Conservation (phyloP, 2,329 filamentous ascomycete species). For the Ophiocordyceps sinensis region DNA sequence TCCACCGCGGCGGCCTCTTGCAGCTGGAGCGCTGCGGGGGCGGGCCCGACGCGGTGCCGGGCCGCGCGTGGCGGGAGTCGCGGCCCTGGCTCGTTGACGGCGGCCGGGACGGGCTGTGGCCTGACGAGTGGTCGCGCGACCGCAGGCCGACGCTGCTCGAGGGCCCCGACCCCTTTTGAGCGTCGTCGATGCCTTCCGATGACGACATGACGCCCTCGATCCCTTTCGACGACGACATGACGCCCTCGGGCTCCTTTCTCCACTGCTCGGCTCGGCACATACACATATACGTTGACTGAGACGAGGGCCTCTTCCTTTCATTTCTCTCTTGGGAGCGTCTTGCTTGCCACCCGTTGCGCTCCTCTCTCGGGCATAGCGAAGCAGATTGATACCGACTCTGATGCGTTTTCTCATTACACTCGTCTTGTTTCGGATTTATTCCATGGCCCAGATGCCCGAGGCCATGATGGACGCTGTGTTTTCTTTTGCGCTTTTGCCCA, state of each 20-base stretch:
- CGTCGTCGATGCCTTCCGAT: not conserved
- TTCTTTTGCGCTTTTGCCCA: too few species aligned
- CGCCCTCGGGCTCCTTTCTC: too few species aligned
- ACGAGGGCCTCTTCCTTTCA: not conserved
- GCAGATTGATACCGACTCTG: not conserved
- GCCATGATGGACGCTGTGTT: too few species aligned
- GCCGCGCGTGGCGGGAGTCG: not conserved
- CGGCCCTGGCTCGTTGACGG: not conserved
- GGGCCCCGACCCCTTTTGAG: slow-evolving; percentile 10
- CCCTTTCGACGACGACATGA: too few species aligned
- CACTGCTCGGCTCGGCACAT: too few species aligned
- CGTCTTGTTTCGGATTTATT: too few species aligned
- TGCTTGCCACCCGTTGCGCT: not conserved
- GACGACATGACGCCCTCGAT: too few species aligned
- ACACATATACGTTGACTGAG: too few species aligned
- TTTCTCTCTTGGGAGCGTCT: not conserved
- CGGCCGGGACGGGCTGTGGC: slow-evolving; percentile 1
- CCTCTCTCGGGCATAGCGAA: not conserved
- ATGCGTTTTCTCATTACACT: too few species aligned
- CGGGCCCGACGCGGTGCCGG: slow-evolving; percentile 11
- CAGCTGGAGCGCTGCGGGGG: slow-evolving; percentile 37
- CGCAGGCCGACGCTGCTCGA: slow-evolving; percentile 5
- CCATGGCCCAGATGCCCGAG: too few species aligned
- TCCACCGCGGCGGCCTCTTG: slow-evolving; percentile 49
- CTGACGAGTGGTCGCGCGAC: slow-evolving; percentile 1